phyloP scores from a whole-genome alignment of 768 basidiomycete genomes.

The Sporobolomyces phaffii region DNA sequence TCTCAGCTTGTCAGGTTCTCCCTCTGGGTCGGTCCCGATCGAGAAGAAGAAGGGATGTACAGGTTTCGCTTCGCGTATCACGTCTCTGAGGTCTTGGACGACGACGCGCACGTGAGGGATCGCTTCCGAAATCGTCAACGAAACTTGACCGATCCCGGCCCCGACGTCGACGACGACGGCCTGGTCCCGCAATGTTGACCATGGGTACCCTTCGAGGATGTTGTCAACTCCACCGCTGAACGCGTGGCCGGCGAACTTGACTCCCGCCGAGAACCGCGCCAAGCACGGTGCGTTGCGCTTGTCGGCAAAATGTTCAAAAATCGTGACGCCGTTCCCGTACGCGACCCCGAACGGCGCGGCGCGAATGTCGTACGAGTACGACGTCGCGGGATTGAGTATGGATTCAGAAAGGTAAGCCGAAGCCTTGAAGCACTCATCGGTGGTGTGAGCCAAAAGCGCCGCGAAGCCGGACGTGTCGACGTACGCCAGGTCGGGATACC shows the following conservation, averaged over 20 bases:
- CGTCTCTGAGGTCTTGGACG: conserved; percentile 45
- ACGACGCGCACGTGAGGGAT: conserved; percentile 43
- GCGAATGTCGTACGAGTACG: conserved; percentile 29
- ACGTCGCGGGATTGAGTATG: conserved; percentile 32
- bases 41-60: too few relatives aligned
- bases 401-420: conserved; percentile 37
- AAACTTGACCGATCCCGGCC: conserved; percentile 42
- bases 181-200: conserved; percentile 52
- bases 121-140: conserved; percentile 40
- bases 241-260: conserved; percentile 29
- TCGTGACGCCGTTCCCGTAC: conserved; percentile 36
- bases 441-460: conserved; percentile 38
- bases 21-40: too few relatives aligned
- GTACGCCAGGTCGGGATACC: conserved; percentile 10
- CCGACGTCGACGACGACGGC: conserved; percentile 47
- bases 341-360: conserved; percentile 44
- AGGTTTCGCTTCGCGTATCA: conserved; percentile 42
- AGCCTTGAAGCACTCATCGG: conserved; percentile 25
- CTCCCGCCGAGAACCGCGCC: conserved; percentile 46
- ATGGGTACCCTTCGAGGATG: conserved; percentile 45
- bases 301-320: conserved; percentile 44
- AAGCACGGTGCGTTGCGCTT: conserved; percentile 43
- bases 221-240: background rate
- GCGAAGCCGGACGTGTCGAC: conserved; percentile 38
- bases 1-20: too few relatives aligned